phyloP scores from a whole-genome alignment of 164 flowering plant species.

The Aristolochia fimbriata region DNA sequence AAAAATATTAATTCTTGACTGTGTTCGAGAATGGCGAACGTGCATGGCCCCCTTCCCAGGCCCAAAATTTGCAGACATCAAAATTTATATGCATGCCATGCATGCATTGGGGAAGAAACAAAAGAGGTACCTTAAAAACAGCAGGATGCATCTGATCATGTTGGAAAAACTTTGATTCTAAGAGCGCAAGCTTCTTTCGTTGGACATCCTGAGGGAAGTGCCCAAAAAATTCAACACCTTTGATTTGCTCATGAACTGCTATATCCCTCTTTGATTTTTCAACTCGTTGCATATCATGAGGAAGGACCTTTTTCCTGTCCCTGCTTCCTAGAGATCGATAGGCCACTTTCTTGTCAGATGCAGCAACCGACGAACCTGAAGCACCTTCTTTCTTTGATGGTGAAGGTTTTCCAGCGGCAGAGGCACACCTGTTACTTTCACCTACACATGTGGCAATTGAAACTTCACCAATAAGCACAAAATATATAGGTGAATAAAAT shows the following conservation, averaged over 20 bases:
- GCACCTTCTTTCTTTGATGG: conserved; percentile 42
- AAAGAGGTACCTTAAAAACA: conserved; percentile 65
- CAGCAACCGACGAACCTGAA: conserved; percentile 28
- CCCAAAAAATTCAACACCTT: conserved; percentile 78
- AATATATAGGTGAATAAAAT: too few species aligned
- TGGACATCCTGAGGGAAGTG: conserved; percentile 90
- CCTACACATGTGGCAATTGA: background rate
- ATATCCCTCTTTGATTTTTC: conserved; percentile 87
- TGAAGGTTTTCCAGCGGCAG: conserved; percentile 37
- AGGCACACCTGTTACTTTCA: conserved; percentile 11
- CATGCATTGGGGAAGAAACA: too few species aligned
- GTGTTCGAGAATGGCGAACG: too few species aligned
- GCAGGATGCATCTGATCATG: conserved; percentile 85
- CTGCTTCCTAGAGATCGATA: conserved; percentile 67
- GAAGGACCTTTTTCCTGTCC: conserved; percentile 78
- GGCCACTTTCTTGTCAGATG: conserved; percentile 51
- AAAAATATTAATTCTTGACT: too few species aligned
- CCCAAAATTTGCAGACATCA: too few species aligned
- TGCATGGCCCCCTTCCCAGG: too few species aligned
- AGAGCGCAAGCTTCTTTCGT: conserved; percentile 83
- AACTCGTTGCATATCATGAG: conserved; percentile 64
- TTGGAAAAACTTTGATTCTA: conserved; percentile 76
- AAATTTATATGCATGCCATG: too few species aligned
- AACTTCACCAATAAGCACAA: too few species aligned
- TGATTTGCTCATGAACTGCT: conserved; percentile 74